These are phyloP conservation scores for Fistulifera pelliculosa DNA, from an alignment of 108 stramenopile species.

Conservation along the genomic window DNA sequence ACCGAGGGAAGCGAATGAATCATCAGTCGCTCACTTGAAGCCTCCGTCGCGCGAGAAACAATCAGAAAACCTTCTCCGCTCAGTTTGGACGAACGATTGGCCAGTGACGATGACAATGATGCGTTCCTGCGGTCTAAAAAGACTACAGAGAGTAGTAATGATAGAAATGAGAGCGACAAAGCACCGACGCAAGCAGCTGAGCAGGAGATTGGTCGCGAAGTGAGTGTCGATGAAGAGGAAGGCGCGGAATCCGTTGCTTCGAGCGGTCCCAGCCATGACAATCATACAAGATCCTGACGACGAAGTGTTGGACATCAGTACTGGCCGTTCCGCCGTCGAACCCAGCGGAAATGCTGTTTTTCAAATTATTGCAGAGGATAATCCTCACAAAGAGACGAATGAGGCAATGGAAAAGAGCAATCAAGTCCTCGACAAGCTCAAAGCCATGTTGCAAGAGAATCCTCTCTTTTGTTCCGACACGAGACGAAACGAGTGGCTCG, in stretches of 20 bases:
- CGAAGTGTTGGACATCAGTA: neutral
- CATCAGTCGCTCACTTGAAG: too few species aligned
- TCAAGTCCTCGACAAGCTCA: conserved; percentile 10
- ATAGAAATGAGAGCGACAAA: too few species aligned
- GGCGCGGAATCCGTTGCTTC: neutral
- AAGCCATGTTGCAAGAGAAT: conserved; percentile 14
- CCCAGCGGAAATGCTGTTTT: too few species aligned
- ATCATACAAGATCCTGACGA: neutral
- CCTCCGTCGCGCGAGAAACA: too few species aligned
- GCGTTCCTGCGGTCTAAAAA: too few species aligned
- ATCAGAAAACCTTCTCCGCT: too few species aligned
- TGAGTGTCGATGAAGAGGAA: neutral
- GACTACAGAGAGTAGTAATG: too few species aligned
- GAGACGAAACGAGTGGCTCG: conserved; percentile 16
- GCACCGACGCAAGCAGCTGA: neutral
- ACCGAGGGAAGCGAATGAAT: too few species aligned
- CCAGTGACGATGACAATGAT: too few species aligned
- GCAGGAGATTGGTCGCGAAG: neutral
- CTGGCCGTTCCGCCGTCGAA: neutral
- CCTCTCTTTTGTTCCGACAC: conserved; percentile 16
- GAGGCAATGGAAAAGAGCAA: conserved; percentile 21
- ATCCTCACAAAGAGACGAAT: conserved; percentile 18
- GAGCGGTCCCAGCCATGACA: neutral
- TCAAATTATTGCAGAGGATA: neutral
- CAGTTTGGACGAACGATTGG: too few species aligned